phyloP scores from a whole-genome alignment of 2,329 filamentous ascomycete species.

The Pseudogymnoascus sp. region DNA sequence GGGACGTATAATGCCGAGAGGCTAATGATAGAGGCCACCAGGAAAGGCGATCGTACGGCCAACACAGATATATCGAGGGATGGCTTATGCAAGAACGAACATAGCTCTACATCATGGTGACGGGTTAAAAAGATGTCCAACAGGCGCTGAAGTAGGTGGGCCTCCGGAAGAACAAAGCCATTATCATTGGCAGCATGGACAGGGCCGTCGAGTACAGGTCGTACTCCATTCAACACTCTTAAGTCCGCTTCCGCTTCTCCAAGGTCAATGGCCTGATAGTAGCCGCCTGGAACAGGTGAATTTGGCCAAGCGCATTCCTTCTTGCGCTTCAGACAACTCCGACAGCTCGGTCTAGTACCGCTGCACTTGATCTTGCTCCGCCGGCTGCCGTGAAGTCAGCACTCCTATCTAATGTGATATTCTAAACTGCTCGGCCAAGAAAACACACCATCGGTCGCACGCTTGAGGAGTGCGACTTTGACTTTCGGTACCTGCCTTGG shows the following conservation, averaged over 20 bases:
- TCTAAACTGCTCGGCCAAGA: background rate
- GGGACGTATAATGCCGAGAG: constrained; percentile 13
- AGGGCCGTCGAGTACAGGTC: background rate
- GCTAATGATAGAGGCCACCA: constrained; percentile 12
- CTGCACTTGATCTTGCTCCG: constrained; percentile 13
- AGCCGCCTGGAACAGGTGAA: background rate
- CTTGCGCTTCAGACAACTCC: constrained; percentile 12
- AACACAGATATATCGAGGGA: constrained; percentile 12
- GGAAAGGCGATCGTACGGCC: background rate
- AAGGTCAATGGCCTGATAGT: background rate
- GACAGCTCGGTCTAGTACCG: constrained; percentile 11
- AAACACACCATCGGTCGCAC: constrained; percentile 14
- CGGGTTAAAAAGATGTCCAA: constrained; percentile 12
- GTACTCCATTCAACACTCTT: no score
- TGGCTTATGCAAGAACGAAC: constrained; percentile 14
- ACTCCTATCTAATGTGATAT: background rate
- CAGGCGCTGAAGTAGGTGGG: constrained; percentile 7
- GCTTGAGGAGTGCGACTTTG: constrained; percentile 13
- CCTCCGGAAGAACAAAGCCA: background rate
- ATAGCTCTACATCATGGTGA: constrained; percentile 12
- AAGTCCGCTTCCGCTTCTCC: background rate
- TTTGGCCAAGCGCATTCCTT: background rate
- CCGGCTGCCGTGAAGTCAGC: constrained; percentile 6
- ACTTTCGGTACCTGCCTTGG: background rate
- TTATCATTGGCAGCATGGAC: background rate